A percentile compares a stretch with the other conserved stretches of the same genome.
These are phyloP conservation scores for Miscanthus lutarioriparius DNA, from an alignment of 176 grass and related monocot genomes.

Conservation along the genomic window DNA sequence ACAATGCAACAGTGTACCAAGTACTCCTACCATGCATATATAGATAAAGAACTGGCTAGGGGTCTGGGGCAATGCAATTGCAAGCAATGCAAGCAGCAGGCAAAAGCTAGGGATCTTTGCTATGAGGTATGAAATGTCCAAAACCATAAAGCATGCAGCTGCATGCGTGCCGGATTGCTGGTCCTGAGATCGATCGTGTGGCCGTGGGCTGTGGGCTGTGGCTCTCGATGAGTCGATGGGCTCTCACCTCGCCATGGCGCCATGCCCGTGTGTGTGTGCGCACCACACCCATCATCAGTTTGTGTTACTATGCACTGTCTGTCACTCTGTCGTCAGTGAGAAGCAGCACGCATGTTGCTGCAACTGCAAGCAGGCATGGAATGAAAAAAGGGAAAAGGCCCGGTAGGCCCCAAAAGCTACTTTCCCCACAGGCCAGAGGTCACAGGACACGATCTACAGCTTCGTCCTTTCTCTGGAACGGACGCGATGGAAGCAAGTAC, in stretches of 20 bases:
- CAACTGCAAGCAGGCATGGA: background rate
- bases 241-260: too few relatives aligned
- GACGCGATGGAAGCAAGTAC: conserved; percentile 13
- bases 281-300: background rate
- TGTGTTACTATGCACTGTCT: background rate
- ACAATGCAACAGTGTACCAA: too few relatives aligned
- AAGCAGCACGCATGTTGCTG: background rate
- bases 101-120: conserved; percentile 7
- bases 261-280: background rate
- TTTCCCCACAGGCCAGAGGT: background rate
- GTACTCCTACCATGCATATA: background rate
- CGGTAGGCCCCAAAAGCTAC: conserved; percentile 24
- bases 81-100: background rate
- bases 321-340: background rate
- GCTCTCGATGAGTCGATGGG: background rate
- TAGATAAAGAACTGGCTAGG: background rate
- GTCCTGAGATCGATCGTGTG: conserved; percentile 25
- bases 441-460: background rate
- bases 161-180: background rate
- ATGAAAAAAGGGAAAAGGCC: background rate
- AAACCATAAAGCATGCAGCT: background rate
- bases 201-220: background rate
- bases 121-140: background rate
- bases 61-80: background rate
- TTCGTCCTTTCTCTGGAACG: background rate